Evolutionary conservation across 106 monocot species (phyloP), one percentile per base, ranked within the genome.

Genomic region (Xerophyta viscosa): DNA sequence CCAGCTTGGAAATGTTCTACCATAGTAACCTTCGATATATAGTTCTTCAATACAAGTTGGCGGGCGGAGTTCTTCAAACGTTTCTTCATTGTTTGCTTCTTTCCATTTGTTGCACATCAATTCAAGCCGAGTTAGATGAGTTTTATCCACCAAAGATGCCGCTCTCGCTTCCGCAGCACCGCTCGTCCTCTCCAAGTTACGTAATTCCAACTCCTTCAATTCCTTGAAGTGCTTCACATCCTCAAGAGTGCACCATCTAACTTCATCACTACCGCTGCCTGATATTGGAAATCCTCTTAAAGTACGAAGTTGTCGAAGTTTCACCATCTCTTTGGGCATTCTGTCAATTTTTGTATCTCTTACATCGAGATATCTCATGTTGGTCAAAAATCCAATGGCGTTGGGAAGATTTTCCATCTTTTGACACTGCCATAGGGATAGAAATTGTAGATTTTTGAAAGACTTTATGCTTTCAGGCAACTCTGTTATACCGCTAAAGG

Each of bases 41-140:
- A 73, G 27, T 0, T 9, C 12, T 29, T 60, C 49, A 0, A 60
- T 13, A 6, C 20, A 42, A 11, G 39, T 33, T 21, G 73, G 66
- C 23, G 73, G 73, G 6, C 37, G 42, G 22, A 73, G 73, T 29
- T 28, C 36, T 11, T 64, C 57, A 20, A 58, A 71, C 14, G 64
- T 23, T 19, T 33, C 55, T 1, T 31, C 39, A 9, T 49, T 25
- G 0, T 14, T 19, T 6, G 10, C 28, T 43, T 29, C 5, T 26
- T 21, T 10, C 0, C 11, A 43, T 37, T 3, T 0, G 2, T 27
- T 67, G 46, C 69, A 69, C 31, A 9, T 0, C 6, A 70, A 13
- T 0, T 9, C 1, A 0, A 70, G 20, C 20, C 22, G 1, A 1
- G 3, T 33, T 9, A 70, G 46, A 20, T 50, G 19, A 19, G 48